A percentile compares a stretch with the other conserved stretches of the same genome.
Conservation (phyloP, 2,329 filamentous ascomycete species). For the Exophiala sp. region DNA sequence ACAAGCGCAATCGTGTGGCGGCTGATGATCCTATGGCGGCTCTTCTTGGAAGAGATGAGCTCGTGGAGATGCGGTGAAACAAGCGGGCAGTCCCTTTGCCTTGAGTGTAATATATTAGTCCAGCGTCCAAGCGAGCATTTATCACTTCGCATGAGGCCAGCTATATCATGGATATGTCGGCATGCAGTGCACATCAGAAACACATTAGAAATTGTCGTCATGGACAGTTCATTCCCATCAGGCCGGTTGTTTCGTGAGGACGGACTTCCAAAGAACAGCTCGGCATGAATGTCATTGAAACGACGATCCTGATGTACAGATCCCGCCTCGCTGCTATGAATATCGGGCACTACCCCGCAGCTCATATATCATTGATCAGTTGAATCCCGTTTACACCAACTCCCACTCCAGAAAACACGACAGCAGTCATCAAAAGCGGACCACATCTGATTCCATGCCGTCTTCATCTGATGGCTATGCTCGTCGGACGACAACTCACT, state of each 20-base stretch:
- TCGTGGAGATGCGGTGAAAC: conserved; percentile 12
- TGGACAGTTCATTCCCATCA: too few relatives aligned
- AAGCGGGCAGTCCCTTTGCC: not conserved
- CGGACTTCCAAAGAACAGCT: too few relatives aligned
- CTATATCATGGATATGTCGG: too few relatives aligned
- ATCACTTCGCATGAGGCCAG: not conserved
- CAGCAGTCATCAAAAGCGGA: conserved; percentile 5
- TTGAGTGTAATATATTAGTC: not conserved
- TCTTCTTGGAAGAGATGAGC: conserved; percentile 31
- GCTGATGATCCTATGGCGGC: conserved; percentile 85
- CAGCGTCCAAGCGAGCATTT: not conserved
- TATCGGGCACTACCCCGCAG: too few relatives aligned
- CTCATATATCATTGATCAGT: not conserved
- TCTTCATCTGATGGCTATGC: not conserved
- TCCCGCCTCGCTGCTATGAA: too few relatives aligned
- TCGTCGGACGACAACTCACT: not conserved
- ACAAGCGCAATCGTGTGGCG: conserved; percentile 69
- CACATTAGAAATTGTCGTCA: too few relatives aligned
- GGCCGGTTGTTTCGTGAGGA: too few relatives aligned
- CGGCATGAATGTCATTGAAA: too few relatives aligned
- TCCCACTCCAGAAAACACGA: not conserved
- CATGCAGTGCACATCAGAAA: too few relatives aligned
- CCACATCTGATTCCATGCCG: not conserved
- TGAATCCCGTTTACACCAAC: not conserved
- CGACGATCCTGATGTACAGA: too few relatives aligned